phyloP scores from a whole-genome alignment of 805 yeast species.

The Brettanomyces sp. region DNA sequence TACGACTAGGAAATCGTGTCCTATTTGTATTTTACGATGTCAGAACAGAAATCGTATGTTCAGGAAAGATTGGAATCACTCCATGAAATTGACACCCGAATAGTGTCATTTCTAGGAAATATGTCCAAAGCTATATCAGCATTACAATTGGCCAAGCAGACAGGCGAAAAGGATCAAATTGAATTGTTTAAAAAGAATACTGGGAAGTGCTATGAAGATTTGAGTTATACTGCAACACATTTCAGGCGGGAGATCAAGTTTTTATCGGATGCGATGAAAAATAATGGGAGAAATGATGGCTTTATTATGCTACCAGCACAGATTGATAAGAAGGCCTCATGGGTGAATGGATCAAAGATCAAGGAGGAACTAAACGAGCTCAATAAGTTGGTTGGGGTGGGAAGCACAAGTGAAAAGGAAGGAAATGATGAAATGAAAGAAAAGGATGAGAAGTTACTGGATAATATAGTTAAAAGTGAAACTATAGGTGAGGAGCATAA shows the following conservation, averaged over 20 bases:
- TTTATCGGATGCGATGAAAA: slow-evolving; percentile 51
- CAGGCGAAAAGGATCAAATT: slow-evolving; percentile 13
- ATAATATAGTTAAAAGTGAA: neutral
- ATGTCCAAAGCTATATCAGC: slow-evolving; percentile 39
- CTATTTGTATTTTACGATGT: too few species aligned
- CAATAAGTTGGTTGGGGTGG: neutral
- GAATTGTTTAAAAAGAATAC: slow-evolving; percentile 32
- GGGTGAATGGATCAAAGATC: slow-evolving; percentile 52
- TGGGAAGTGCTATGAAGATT: slow-evolving; percentile 38
- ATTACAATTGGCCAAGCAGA: slow-evolving; percentile 25
- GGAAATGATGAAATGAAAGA: neutral
- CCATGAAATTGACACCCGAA: slow-evolving; percentile 38
- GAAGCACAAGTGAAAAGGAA: neutral
- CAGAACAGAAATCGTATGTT: slow-evolving; percentile 22
- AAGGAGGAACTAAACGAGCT: slow-evolving; percentile 33
- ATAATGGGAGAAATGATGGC: slow-evolving; percentile 28
- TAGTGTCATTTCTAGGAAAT: slow-evolving; percentile 42
- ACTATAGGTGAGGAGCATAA: neutral
- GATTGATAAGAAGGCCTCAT: slow-evolving; percentile 62
- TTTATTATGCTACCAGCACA: slow-evolving; percentile 52
- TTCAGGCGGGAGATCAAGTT: slow-evolving; percentile 58
- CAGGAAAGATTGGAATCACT: slow-evolving; percentile 44
- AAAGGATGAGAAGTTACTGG: neutral
- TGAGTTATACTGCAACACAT: slow-evolving; percentile 50
- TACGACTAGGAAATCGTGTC: too few species aligned